Conservation (phyloP, 1,284 basidiomycete genomes). For the Erythrobasidium hasegawianum region DNA sequence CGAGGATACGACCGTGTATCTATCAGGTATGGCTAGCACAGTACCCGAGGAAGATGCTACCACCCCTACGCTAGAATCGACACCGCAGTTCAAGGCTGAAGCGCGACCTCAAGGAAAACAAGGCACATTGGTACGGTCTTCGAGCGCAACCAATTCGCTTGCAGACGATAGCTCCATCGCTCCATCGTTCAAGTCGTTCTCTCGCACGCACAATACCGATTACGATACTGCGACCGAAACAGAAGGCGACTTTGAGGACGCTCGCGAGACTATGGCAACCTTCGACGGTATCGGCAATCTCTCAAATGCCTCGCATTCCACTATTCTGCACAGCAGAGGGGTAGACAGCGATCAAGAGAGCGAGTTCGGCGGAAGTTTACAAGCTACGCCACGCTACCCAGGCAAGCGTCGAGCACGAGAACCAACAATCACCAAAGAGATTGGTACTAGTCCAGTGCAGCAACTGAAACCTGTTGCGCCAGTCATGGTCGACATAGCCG, state of each 20-base stretch:
- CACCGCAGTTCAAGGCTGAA: slow-evolving; percentile 1
- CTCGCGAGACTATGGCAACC: slow-evolving; percentile 60
- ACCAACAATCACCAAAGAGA: slow-evolving; percentile 12
- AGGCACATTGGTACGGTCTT: neutral
- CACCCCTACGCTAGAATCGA: slow-evolving; percentile 21
- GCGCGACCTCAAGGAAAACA: slow-evolving; percentile 7
- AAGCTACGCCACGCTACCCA: slow-evolving; percentile 51
- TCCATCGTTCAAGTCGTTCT: slow-evolving; percentile 34
- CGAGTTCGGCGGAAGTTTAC: slow-evolving; percentile 54
- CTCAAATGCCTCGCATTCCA: slow-evolving; percentile 26
- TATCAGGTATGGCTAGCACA: slow-evolving; percentile 11
- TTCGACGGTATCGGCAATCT: slow-evolving; percentile 31
- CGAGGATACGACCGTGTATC: neutral
- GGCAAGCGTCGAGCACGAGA: slow-evolving; percentile 13
- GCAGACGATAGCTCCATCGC: slow-evolving; percentile 26
- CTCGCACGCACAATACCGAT: slow-evolving; percentile 17
- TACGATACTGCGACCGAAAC: slow-evolving; percentile 55
- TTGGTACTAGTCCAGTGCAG: slow-evolving; percentile 1
- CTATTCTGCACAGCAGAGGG: slow-evolving; percentile 45
- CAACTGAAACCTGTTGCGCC: slow-evolving; percentile 4
- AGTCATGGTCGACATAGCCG: slow-evolving; percentile 19
- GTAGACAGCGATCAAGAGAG: slow-evolving; percentile 56
- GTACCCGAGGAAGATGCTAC: slow-evolving; percentile 13
- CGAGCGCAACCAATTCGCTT: slow-evolving; percentile 2
- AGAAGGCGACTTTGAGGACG: slow-evolving; percentile 74